These are phyloP conservation scores for Cicer judaicum DNA, from an alignment of 306 rosid species.

Conservation along the genomic window DNA sequence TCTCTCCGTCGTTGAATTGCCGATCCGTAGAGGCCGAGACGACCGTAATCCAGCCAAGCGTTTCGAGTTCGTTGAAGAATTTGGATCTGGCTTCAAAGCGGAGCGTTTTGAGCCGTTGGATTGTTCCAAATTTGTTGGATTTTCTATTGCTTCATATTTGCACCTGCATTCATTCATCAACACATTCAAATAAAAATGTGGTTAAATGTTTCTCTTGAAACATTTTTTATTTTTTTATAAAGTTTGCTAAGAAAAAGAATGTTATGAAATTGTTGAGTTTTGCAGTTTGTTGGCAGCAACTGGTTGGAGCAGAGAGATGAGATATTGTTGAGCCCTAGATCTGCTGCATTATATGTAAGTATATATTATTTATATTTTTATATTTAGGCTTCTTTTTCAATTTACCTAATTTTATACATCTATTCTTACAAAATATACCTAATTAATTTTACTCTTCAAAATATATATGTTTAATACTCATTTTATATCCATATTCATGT, in stretches of 20 bases:
- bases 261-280: not conserved
- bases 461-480: no score
- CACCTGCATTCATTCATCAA: constrained; percentile 2
- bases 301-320: not conserved
- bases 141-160: constrained; percentile 2
- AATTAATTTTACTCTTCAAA: no score
- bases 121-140: no score
- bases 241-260: not conserved
- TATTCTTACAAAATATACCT: no score
- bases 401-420: not conserved
- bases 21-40: not conserved
- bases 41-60: not conserved
- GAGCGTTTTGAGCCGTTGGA: not conserved
- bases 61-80: not conserved
- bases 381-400: not conserved
- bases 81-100: not conserved
- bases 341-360: constrained; percentile 2
- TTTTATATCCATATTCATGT: no score
- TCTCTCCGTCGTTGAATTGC: not conserved
- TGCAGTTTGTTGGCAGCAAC: not conserved
- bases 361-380: not conserved
- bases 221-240: not conserved
- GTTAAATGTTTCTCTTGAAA: not conserved
- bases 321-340: constrained; percentile 1
- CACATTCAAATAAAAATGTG: not conserved